phyloP scores from a whole-genome alignment of 2,329 filamentous ascomycete genomes.

The Monosporascus sp. region DNA sequence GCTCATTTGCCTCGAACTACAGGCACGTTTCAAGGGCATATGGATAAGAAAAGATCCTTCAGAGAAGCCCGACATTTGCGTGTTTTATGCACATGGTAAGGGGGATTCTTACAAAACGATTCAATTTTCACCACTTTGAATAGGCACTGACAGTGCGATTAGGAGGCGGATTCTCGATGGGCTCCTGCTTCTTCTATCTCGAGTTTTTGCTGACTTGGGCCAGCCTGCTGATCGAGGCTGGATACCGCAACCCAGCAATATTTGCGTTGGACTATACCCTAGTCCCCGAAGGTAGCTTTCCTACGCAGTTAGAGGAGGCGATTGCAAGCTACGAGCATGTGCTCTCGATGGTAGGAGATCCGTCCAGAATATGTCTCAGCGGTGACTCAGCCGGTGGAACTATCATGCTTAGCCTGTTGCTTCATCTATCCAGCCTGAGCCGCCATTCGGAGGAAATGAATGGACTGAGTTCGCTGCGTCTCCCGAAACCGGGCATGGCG shows the following conservation, averaged over 20 bases:
- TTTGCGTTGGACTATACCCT: conserved; percentile 79
- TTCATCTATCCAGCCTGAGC: conserved; percentile 54
- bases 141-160: conserved; percentile 12
- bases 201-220: conserved; percentile 76
- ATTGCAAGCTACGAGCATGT: conserved; percentile 68
- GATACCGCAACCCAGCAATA: conserved; percentile 71
- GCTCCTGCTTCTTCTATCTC: conserved; percentile 76
- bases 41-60: conserved; percentile 63
- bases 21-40: conserved; percentile 55
- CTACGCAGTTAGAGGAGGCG: conserved; percentile 67
- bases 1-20: conserved; percentile 16
- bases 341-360: conserved; percentile 51
- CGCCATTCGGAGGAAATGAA: conserved; percentile 20
- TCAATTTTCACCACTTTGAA: not conserved
- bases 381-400: conserved; percentile 79
- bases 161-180: conserved; percentile 82
- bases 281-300: conserved; percentile 69
- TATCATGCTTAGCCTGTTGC: conserved; percentile 66
- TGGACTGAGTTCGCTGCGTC: conserved; percentile 29
- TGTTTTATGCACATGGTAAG: conserved; percentile 77
- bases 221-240: conserved; percentile 55
- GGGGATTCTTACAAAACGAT: not conserved
- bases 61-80: conserved; percentile 64
- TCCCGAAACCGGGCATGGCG: conserved; percentile 46
- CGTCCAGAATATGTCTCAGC: conserved; percentile 62